Evolutionary conservation across 2,329 filamentous ascomycete genomes (phyloP), one percentile per base, ranked within the genome.

Genomic region (Epicoccum nigrum): DNA sequence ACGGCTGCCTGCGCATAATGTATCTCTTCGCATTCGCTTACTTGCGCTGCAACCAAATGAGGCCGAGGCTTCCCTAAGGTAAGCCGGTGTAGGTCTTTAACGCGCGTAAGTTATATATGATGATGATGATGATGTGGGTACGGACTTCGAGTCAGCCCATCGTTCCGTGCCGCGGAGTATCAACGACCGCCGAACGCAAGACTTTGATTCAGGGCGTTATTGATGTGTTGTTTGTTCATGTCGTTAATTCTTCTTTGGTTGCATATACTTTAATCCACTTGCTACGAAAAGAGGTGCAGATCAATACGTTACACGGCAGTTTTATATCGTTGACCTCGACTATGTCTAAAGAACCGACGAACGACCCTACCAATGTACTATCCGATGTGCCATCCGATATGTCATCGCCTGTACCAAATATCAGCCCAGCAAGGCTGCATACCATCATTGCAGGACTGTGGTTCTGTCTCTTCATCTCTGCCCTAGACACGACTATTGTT

Each of bases 381-480:
- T 39, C 54, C 4, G 34, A n/a, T n/a, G n/a, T n/a, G n/a, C n/a
- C n/a, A n/a, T n/a, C n/a, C n/a, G n/a, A n/a, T n/a, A n/a, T n/a
- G n/a, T n/a, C n/a, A n/a, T n/a, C n/a, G n/a, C n/a, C 46, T n/a
- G 50, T 63, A n/a, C 53, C 61, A 4, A 61, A 21, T 19, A 62
- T 70, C 28, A 65, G 63, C 44, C 46, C 38, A 20, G 47, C 43
- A 3, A 62, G 62, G 40, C 53, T 70, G 31, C 59, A 70, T 11
- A 45, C 65, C 9, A 64, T 70, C 33, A 67, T 71, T 21, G 55
- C 49, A 15, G 67, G 66, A 20, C 46, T 72, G 16, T 71, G 65
- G 65, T 54, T 73, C 12, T 70, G 60, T 32, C 49, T 73, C 1
- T 73, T 71, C 50, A 55, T 71, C 12, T 67, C 67, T 7, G 67